Percentiles rank a stretch among this genome's conserved stretches.
Evolutionary conservation across 805 yeast species (phyloP).

Genomic region (Brettanomyces anomalus): DNA sequence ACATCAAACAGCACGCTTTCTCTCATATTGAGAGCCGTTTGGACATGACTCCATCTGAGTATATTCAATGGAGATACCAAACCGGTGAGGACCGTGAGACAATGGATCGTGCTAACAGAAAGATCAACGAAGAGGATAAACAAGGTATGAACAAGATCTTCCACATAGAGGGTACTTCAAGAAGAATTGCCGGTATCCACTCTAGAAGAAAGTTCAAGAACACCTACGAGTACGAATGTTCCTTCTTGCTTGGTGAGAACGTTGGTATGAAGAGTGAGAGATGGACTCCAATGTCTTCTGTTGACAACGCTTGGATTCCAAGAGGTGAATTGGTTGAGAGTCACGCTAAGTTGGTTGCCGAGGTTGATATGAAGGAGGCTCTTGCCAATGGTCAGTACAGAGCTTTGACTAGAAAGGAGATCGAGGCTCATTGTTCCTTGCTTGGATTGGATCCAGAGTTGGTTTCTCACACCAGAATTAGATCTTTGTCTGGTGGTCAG

Average conservation of each 20-base stretch:
- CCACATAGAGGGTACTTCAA: slow-evolving; percentile 97
- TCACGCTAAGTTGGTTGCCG: slow-evolving; percentile 98
- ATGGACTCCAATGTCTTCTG: slow-evolving; percentile 99
- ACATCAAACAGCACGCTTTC: slow-evolving; percentile 99
- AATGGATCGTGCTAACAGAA: slow-evolving; percentile 99
- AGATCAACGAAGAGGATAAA: slow-evolving; percentile 94
- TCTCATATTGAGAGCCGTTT: slow-evolving; percentile 98
- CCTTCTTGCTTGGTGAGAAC: slow-evolving; percentile 97
- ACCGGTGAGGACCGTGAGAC: slow-evolving; percentile 99
- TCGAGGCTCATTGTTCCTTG: slow-evolving; percentile 97
- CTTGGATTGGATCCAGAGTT: slow-evolving; percentile 98
- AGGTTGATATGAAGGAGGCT: slow-evolving; percentile 99
- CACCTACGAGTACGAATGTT: slow-evolving; percentile 99
- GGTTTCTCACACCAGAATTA: slow-evolving; percentile 99
- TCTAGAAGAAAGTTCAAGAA: slow-evolving; percentile 99
- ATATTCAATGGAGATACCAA: slow-evolving; percentile 99
- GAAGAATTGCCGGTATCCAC: slow-evolving; percentile 91
- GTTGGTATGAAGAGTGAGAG: slow-evolving; percentile 98
- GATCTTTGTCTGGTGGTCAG: slow-evolving; percentile 99
- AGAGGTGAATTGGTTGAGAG: slow-evolving; percentile 97
- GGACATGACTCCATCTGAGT: slow-evolving; percentile 99
- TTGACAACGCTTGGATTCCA: slow-evolving; percentile 99
- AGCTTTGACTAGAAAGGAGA: slow-evolving; percentile 99
- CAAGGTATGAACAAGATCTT: slow-evolving; percentile 98
- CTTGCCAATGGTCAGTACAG: slow-evolving; percentile 99